Evolutionary conservation across 2,329 filamentous ascomycete genomes (phyloP).

Genomic region (Reticulascus tulasneorum): DNA sequence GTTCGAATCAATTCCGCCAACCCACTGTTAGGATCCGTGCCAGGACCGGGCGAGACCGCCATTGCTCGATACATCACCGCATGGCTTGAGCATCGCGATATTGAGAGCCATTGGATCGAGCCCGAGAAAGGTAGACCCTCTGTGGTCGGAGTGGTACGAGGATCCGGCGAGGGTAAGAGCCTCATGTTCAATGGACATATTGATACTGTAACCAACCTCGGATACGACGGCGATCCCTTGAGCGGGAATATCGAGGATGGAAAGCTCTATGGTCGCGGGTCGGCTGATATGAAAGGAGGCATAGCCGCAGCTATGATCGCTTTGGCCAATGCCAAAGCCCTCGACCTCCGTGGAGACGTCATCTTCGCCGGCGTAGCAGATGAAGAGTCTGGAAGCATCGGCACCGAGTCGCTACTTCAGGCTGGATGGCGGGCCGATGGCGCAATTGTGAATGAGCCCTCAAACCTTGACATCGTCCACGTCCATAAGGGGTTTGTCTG

Average conservation of each 20-base stretch:
- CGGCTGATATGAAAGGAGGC: slow-evolving; percentile 49
- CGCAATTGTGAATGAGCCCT: slow-evolving; percentile 47
- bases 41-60: slow-evolving; percentile 40
- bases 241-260: slow-evolving; percentile 33
- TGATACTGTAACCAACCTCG: slow-evolving; percentile 45
- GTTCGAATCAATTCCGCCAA: slow-evolving; percentile 48
- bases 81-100: slow-evolving; percentile 48
- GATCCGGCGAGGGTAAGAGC: slow-evolving; percentile 40
- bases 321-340: slow-evolving; percentile 27
- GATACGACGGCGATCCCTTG: slow-evolving; percentile 42
- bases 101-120: slow-evolving; percentile 48
- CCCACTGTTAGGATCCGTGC: slow-evolving; percentile 33
- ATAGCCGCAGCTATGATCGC: slow-evolving; percentile 42
- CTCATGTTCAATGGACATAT: slow-evolving; percentile 52
- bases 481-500: slow-evolving; percentile 49
- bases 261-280: slow-evolving; percentile 40
- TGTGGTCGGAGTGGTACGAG: slow-evolving; percentile 42
- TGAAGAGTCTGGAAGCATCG: slow-evolving; percentile 47
- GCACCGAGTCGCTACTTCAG: slow-evolving; percentile 44
- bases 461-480: slow-evolving; percentile 33
- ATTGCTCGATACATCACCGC: slow-evolving; percentile 43
- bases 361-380: slow-evolving; percentile 51
- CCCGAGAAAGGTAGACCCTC: slow-evolving; percentile 42
- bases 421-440: slow-evolving; percentile 51
- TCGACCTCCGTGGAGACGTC: slow-evolving; percentile 41